Conservation (phyloP, 441 rosid species). For the Eutrema salsugineum region DNA sequence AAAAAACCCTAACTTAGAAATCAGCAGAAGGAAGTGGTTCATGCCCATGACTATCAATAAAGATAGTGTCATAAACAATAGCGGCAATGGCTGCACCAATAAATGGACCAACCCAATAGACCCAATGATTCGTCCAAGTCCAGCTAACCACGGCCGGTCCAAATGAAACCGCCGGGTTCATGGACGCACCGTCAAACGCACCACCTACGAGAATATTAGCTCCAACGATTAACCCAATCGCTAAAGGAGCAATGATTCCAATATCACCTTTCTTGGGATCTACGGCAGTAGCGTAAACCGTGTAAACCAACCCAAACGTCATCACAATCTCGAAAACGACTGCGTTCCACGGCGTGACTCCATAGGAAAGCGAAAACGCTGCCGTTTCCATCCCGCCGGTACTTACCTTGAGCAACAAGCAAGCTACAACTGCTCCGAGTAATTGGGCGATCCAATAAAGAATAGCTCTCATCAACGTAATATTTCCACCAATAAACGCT, state of each 20-base stretch:
- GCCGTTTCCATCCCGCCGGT: constrained; percentile 64
- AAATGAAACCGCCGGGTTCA: constrained; percentile 71
- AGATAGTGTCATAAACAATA: constrained; percentile 52
- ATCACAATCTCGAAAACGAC: constrained; percentile 60
- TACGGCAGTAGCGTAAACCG: constrained; percentile 61
- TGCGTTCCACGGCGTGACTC: constrained; percentile 47
- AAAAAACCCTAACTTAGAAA: constrained; percentile 31
- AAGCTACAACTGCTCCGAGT: constrained; percentile 63
- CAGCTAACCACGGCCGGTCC: constrained; percentile 75
- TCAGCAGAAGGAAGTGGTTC: constrained; percentile 49
- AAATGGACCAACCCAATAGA: constrained; percentile 66
- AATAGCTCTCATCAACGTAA: constrained; percentile 46
- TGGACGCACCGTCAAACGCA: constrained; percentile 64
- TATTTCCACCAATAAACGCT: constrained; percentile 55
- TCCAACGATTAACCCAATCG: constrained; percentile 65
- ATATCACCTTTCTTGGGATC: constrained; percentile 58
- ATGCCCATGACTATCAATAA: constrained; percentile 39
- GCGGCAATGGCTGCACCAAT: constrained; percentile 63
- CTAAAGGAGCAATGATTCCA: constrained; percentile 58
- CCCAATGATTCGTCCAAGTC: constrained; percentile 74
- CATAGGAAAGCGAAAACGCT: constrained; percentile 48
- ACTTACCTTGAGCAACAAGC: constrained; percentile 52
- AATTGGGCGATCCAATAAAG: constrained; percentile 61
- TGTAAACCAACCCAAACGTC: constrained; percentile 73
- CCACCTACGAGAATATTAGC: constrained; percentile 72